These are phyloP conservation scores for Penicilliopsis zonata DNA, from an alignment of 495 filamentous ascomycete genomes.

Conservation along the genomic window DNA sequence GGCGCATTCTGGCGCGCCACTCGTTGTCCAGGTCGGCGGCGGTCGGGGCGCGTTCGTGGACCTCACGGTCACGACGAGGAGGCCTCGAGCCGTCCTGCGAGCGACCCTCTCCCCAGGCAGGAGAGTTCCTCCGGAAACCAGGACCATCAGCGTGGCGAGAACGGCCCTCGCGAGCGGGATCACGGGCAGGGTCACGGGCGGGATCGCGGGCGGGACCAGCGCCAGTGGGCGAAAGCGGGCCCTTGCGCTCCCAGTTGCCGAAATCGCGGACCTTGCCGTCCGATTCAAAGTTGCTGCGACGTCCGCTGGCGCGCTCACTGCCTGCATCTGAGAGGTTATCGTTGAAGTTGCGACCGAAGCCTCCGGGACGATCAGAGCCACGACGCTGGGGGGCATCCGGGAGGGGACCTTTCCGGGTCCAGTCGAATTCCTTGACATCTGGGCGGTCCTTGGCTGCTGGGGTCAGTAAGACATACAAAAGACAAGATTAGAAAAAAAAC, in stretches of 20 bases:
- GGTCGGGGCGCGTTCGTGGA: constrained; percentile 66
- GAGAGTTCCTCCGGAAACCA: constrained; percentile 51
- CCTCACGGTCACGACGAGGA: constrained; percentile 69
- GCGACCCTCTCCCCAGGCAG: constrained; percentile 78
- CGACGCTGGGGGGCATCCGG: constrained; percentile 51
- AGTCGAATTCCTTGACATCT: constrained; percentile 45
- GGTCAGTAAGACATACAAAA: constrained; percentile 1
- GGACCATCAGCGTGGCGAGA: constrained; percentile 53
- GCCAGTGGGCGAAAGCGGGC: constrained; percentile 67
- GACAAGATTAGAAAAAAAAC: background rate
- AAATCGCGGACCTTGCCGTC: constrained; percentile 83
- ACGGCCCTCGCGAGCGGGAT: no score
- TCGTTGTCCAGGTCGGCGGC: constrained; percentile 79
- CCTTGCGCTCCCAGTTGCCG: constrained; percentile 89
- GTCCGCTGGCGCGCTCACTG: constrained; percentile 37
- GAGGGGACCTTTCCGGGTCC: constrained; percentile 85
- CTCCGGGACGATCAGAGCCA: constrained; percentile 32
- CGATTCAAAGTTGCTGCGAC: constrained; percentile 46
- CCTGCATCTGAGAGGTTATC: constrained; percentile 39
- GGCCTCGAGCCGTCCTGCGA: constrained; percentile 73
- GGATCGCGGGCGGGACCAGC: constrained; percentile 47
- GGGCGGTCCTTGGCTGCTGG: constrained; percentile 62
- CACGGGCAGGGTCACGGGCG: no score
- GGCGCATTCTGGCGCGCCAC: constrained; percentile 75
- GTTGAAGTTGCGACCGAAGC: constrained; percentile 38